Evolutionary conservation across 1,139 yeast genomes (phyloP), one percentile per base, ranked within the genome.

Genomic region (Blastobotrys indianensis): DNA sequence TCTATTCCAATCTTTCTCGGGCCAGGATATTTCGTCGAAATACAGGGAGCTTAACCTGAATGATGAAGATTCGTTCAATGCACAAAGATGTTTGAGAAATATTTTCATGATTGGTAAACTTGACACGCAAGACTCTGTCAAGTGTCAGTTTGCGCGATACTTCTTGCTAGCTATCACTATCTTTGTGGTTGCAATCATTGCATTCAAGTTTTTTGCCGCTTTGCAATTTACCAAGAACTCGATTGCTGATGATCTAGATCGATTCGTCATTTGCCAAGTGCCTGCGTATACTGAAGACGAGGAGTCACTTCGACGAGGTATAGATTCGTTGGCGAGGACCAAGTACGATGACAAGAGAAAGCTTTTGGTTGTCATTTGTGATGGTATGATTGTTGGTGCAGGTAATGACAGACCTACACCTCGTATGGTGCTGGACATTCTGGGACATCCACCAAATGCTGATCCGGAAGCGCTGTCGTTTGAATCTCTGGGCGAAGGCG

Each of bases 271-370:
- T 35, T 67, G 72, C 48, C 73, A 69, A 50, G 65, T 69, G 6
- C 73, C 73, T 3, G 73, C 69, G 1, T 69, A 69, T 51, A 69
- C 73, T 1, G 73, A 69, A 51, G 74, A 69, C 42, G 73, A 69
- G 45, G 64, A 60, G 5, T 66, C 72, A 7, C 52, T 69, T 39
- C 62, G 74, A 13, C 61, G 72, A 11, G 74, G 73, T 6, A 68
- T 69, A 39, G 73, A 69, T 45, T 69, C 73, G 2, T 51, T 69
- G 41, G 69, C 73, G 3, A 55, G 68, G 28, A 57, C 66, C 29
- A 59, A 66, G 46, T 69, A 69, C 39, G 73, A 69, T 45, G 72
- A 69, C 45, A 67, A 67, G 53, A 63, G 73, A 37, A 69, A 69
- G 54, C 58, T 69, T 34, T 56, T 69, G 39, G 57, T 68, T 15